Evolutionary conservation across 139 green algal genomes (phyloP).

Genomic region (Monoraphidium neglectum): DNA sequence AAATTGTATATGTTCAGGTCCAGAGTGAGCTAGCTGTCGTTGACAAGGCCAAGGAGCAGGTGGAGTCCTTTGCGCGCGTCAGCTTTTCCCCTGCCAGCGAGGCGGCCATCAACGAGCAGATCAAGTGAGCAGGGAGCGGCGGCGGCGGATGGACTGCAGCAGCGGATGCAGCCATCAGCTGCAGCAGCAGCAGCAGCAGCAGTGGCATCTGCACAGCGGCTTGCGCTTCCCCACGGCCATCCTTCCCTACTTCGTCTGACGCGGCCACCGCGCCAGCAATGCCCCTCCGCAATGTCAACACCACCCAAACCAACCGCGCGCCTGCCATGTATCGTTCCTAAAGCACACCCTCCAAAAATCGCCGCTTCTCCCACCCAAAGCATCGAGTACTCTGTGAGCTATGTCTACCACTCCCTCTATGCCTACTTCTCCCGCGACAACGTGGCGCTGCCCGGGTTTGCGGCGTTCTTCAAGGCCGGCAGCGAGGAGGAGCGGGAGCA

Average conservation of each 20-base stretch:
- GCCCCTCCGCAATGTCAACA: too few relatives aligned
- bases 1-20: slow-evolving; percentile 23
- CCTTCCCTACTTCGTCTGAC: not conserved
- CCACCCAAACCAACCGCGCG: too few relatives aligned
- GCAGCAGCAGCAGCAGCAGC: not conserved
- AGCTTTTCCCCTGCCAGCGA: slow-evolving; percentile 69
- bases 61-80: slow-evolving; percentile 75
- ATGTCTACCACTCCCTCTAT: slow-evolving; percentile 94
- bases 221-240: not conserved
- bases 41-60: slow-evolving; percentile 50
- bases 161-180: too few relatives aligned
- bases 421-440: slow-evolving; percentile 98
- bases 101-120: slow-evolving; percentile 96
- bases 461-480: slow-evolving; percentile 69
- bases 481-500: slow-evolving; percentile 89
- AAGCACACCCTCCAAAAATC: not conserved
- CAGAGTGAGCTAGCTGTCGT: slow-evolving; percentile 71
- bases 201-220: not conserved
- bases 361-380: slow-evolving; percentile 32
- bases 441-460: slow-evolving; percentile 90
- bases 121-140: too few relatives aligned
- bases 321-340: not conserved
- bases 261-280: too few relatives aligned
- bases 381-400: slow-evolving; percentile 91
- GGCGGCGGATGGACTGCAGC: too few relatives aligned